Conservation (phyloP, 768 basidiomycete genomes). For the Rhodotorula kratochvilovae region DNA sequence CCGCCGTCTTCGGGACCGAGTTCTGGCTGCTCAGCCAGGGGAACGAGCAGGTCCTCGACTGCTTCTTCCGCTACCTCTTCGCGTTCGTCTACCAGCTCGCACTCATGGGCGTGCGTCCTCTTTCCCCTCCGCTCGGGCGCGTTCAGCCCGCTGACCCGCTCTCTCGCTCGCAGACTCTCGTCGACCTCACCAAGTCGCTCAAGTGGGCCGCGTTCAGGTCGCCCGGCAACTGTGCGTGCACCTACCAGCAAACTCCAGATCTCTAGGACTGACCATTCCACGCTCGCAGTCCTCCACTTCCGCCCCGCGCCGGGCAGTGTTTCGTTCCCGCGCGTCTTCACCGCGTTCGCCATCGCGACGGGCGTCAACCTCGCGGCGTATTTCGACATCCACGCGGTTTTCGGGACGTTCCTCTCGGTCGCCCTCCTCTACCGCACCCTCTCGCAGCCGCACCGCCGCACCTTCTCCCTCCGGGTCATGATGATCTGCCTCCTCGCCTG, state of each 20-base stretch:
- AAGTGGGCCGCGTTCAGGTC: constrained; percentile 16
- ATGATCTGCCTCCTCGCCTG: constrained; percentile 8
- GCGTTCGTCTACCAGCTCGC: constrained; percentile 10
- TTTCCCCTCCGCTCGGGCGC: too few relatives aligned
- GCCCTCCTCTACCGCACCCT: constrained; percentile 10
- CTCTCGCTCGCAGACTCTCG: background rate
- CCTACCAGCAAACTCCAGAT: too few relatives aligned
- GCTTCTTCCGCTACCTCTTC: constrained; percentile 19
- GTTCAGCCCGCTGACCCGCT: too few relatives aligned
- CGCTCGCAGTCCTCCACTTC: constrained; percentile 19
- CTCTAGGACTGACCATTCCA: background rate
- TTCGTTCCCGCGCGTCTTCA: constrained; percentile 1
- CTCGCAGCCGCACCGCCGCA: background rate
- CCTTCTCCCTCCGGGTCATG: constrained; percentile 17
- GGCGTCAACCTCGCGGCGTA: constrained; percentile 21
- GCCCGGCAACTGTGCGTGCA: constrained; percentile 9
- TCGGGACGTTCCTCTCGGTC: background rate
- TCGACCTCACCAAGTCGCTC: constrained; percentile 13
- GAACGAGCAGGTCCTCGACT: constrained; percentile 1
- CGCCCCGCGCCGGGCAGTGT: constrained; percentile 5
- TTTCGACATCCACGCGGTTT: background rate
- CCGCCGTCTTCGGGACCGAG: constrained; percentile 9
- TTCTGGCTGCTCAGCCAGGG: background rate
- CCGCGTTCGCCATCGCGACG: background rate
- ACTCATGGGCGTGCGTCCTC: constrained; percentile 3